Evolutionary conservation across 2,329 filamentous ascomycete species (phyloP), one percentile per base, ranked within the genome.

Genomic region (Penicillium vulpinum): DNA sequence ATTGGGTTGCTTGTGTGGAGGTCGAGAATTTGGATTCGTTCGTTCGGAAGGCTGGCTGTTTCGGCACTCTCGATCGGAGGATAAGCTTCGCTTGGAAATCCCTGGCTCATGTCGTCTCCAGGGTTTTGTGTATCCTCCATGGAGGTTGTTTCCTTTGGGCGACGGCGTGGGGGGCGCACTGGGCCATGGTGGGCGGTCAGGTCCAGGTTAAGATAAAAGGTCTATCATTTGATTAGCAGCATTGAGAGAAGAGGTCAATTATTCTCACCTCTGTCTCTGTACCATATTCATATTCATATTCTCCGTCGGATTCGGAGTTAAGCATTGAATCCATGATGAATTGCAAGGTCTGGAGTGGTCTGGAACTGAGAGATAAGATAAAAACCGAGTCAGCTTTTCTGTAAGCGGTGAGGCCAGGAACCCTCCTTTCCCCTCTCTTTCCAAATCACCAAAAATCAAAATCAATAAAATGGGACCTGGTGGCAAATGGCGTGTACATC

Each of bases 1-100:
- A 96, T 78, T 0, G 93, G 93, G 47, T 89, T 88, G 2, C 77
- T 68, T 1, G 88, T 88, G 73, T 96, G 89, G 4, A 97, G 81
- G 28, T 91, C 91, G n/a, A 94, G 80, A 49, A 97, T 87, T 69
- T 96, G 91, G 6, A 96, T 83, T 45, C 75, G 72, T 43, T 78
- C 73, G 26, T 66, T 58, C 50, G 56, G 56, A 44, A 59, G 57
- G 38, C 57, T 57, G 48, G 62, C 62, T 40, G 57, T 40, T 50
- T 73, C 59, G 51, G 77, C 74, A 47, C 74, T 76, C 46, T 77
- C 74, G 45, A 75, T 68, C 56, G 74, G 69, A 45, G 71, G 67
- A 26, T 76, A 76, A 38, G 77, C 69, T 28, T 67, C 66, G 39
- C 51, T 47, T 15, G 57, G 46, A 11, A 59, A 56, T 50, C 50